Percentiles rank a stretch among this genome's conserved stretches.
These are phyloP conservation scores for Sambucus nigra DNA, from an alignment of 129 eudicot genomes.

Conservation along the genomic window DNA sequence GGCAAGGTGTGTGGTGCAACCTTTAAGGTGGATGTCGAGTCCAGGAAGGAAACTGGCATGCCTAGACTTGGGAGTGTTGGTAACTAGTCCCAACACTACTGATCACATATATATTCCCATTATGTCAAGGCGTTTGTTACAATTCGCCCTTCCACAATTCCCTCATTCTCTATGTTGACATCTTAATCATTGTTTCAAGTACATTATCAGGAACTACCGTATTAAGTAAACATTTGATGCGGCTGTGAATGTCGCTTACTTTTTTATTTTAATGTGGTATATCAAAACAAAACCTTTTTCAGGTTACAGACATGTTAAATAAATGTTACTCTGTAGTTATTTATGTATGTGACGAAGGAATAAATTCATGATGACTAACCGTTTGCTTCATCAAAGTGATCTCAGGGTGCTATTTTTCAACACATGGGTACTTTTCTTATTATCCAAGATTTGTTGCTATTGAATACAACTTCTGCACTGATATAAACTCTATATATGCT, in stretches of 20 bases:
- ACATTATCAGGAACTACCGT: background rate
- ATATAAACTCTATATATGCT: too few species aligned
- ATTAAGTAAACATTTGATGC: slow-evolving; percentile 4
- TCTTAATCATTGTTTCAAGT: background rate
- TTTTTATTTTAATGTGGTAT: background rate
- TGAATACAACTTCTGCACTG: too few species aligned
- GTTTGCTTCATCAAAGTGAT: too few species aligned
- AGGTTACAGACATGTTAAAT: too few species aligned
- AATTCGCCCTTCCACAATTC: slow-evolving; percentile 9
- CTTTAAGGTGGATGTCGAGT: slow-evolving; percentile 68
- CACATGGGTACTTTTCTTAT: too few species aligned
- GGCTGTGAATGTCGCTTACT: slow-evolving; percentile 1
- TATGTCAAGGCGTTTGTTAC: slow-evolving; percentile 8
- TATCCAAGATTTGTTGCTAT: too few species aligned
- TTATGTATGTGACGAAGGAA: too few species aligned
- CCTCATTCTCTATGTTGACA: slow-evolving; percentile 1
- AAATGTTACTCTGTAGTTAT: too few species aligned
- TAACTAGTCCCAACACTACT: slow-evolving; percentile 77
- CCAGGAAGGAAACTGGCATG: slow-evolving; percentile 61
- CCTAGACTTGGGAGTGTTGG: slow-evolving; percentile 96
- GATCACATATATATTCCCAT: background rate
- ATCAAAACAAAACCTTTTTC: background rate
- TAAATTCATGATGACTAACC: too few species aligned
- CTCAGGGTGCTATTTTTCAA: too few species aligned
- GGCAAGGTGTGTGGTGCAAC: slow-evolving; percentile 92